Base-by-base conservation (phyloP, 2,329 filamentous ascomycete species). In the Lasiodiplodia citricola region DNA sequence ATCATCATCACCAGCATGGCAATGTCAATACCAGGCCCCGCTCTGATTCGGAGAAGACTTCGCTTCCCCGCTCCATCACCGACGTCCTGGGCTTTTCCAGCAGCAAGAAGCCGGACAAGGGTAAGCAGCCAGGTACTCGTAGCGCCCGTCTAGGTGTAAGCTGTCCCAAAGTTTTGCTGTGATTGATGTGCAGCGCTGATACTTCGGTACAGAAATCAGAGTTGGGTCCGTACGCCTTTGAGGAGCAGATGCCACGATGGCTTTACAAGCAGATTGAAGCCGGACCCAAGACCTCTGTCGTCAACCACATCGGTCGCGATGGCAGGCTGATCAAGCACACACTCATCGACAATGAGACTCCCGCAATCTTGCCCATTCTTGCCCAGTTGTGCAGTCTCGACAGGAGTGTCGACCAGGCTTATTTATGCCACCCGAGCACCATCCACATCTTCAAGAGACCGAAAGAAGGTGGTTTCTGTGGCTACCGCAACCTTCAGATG, bases 401-500 rank as follows among this genome's bases (percentile, higher is more conserved):
- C 73, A 76, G 80, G 8, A 82, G 83, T 4, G 91, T 93, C 1
- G 83, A 87, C 66, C 88, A 88, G 71, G 92, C 92, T 6, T 97
- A 94, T 74, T 83, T 97, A 41, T 97, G 94, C 78, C 89, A 94
- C 74, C 87, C 91, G 1, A 84, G 85, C 58, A 91, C 93, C 0
- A 85, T 89, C 60, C 94, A 97, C 75, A 86, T 98, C 31, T 92
- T 92, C 64, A 97, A 97, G 75, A 84, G 77, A 0, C 76, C 96
- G 65, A 87, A 86, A n/a, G 94, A 97, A 81, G 94, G 94, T 25
- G 92, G 93, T 6, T 98, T 98, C 77, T 98, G 95, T 77, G 95
- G 95, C 3, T 98, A 97, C 77, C 88, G 95, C 51, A 98, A 97
- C 75, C 96, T 97, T 38, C 96, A 98, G 78, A 96, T 96, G 90